Conservation (phyloP, 306 rosid genomes). For the Cucurbita moschata region DNA sequence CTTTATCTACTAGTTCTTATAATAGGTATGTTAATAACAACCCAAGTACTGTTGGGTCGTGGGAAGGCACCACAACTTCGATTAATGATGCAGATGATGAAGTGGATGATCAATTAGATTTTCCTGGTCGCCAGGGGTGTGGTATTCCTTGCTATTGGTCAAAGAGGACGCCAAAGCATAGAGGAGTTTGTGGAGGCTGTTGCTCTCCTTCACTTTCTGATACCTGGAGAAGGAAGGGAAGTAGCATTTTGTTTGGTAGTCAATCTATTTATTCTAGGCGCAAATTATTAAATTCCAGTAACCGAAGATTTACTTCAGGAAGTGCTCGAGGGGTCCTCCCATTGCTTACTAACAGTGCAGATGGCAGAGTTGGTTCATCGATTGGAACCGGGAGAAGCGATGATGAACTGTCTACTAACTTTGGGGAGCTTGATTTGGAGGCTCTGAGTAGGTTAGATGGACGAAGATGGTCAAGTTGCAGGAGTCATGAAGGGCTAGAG, state of each 20-base stretch:
- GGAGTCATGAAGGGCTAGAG: constrained; percentile 86
- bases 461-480: constrained; percentile 92
- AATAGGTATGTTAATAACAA: constrained; percentile 40
- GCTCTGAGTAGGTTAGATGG: constrained; percentile 94
- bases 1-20: constrained; percentile 80
- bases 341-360: constrained; percentile 48
- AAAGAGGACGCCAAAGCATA: constrained; percentile 55
- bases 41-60: constrained; percentile 83
- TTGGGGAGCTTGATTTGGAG: constrained; percentile 96
- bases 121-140: constrained; percentile 77
- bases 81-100: constrained; percentile 64
- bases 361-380: constrained; percentile 64
- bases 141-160: constrained; percentile 98
- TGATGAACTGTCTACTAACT: constrained; percentile 79
- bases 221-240: constrained; percentile 76
- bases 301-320: constrained; percentile 37
- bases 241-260: constrained; percentile 61
- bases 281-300: constrained; percentile 33
- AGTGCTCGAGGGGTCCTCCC: constrained; percentile 73
- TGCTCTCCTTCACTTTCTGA: constrained; percentile 88
- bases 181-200: constrained; percentile 51
- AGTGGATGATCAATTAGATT: constrained; percentile 53
- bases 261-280: constrained; percentile 44
- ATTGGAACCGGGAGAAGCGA: constrained; percentile 78
- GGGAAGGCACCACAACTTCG: constrained; percentile 80